phyloP scores from a whole-genome alignment of 306 rosid genomes.

The Sphenostylis stenocarpa region DNA sequence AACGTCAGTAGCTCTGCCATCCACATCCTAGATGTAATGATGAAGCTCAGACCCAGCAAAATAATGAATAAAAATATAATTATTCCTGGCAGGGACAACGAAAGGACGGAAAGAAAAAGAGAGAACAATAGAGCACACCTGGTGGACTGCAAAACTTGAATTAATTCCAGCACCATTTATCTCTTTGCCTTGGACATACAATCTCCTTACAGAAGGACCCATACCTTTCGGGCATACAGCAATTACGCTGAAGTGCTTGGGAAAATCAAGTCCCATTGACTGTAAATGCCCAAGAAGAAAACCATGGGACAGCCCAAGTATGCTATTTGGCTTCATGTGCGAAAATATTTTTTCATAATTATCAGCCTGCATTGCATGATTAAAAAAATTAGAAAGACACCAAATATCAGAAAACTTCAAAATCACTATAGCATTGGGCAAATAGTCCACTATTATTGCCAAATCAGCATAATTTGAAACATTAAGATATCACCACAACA shows the following conservation, averaged over 20 bases:
- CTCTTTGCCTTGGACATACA: slow-evolving; percentile 95
- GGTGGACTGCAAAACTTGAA: slow-evolving; percentile 94
- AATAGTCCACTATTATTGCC: background rate
- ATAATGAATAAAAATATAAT: background rate
- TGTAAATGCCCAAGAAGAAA: slow-evolving; percentile 97
- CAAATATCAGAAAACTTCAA: background rate
- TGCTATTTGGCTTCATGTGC: slow-evolving; percentile 89
- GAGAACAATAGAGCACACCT: slow-evolving; percentile 44
- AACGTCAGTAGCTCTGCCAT: slow-evolving; percentile 94
- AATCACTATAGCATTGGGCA: background rate
- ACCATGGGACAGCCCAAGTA: slow-evolving; percentile 98
- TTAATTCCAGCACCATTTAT: slow-evolving; percentile 98
- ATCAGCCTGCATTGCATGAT: slow-evolving; percentile 81
- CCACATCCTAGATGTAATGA: slow-evolving; percentile 68
- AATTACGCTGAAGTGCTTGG: slow-evolving; percentile 85
- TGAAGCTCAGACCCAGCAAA: slow-evolving; percentile 15
- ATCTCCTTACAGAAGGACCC: slow-evolving; percentile 99
- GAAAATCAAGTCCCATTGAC: slow-evolving; percentile 84
- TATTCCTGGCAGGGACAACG: background rate
- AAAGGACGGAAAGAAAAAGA: background rate
- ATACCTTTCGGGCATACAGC: slow-evolving; percentile 99
- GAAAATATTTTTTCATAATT: slow-evolving; percentile 79
- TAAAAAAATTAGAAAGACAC: slow-evolving; percentile 1
- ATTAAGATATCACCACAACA: background rate
- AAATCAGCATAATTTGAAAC: background rate